Evolutionary conservation across 306 rosid species (phyloP).

Genomic region (Prunus persica): DNA sequence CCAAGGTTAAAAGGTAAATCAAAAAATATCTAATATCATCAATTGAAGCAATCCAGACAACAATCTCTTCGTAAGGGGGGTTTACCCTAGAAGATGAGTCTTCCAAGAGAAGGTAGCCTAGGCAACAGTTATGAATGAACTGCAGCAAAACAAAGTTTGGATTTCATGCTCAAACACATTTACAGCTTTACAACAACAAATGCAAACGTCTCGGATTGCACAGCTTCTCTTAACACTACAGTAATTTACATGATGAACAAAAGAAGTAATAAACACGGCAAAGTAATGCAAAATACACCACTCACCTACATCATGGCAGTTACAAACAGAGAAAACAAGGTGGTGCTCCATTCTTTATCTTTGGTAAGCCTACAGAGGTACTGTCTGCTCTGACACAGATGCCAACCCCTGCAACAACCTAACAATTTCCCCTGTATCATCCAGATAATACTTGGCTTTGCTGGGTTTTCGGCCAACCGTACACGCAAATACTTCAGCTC

Average conservation of each 20-base stretch:
- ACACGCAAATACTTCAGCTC: constrained; percentile 68
- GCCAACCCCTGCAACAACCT: constrained; percentile 79
- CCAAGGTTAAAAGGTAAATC: background rate
- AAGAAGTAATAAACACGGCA: constrained; percentile 16
- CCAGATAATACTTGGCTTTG: constrained; percentile 71
- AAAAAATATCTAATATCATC: background rate
- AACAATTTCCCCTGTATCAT: constrained; percentile 60
- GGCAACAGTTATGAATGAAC: background rate
- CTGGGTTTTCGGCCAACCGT: constrained; percentile 64
- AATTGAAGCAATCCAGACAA: background rate
- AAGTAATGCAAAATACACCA: constrained; percentile 5
- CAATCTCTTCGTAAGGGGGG: background rate
- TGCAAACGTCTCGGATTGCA: constrained; percentile 3
- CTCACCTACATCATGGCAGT: constrained; percentile 25
- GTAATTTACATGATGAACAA: constrained; percentile 36
- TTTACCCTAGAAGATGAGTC: background rate
- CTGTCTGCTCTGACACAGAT: constrained; percentile 48
- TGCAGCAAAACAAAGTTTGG: constrained; percentile 12
- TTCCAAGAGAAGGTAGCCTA: background rate
- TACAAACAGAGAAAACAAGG: constrained; percentile 17
- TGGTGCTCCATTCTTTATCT: constrained; percentile 4
- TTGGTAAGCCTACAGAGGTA: constrained; percentile 19
- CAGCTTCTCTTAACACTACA: constrained; percentile 31
- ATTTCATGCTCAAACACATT: constrained; percentile 30
- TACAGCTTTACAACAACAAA: constrained; percentile 36